Evolutionary conservation across 352 stramenopile genomes (phyloP), one percentile per base, ranked within the genome.

Genomic region (Phytophthora citricola): DNA sequence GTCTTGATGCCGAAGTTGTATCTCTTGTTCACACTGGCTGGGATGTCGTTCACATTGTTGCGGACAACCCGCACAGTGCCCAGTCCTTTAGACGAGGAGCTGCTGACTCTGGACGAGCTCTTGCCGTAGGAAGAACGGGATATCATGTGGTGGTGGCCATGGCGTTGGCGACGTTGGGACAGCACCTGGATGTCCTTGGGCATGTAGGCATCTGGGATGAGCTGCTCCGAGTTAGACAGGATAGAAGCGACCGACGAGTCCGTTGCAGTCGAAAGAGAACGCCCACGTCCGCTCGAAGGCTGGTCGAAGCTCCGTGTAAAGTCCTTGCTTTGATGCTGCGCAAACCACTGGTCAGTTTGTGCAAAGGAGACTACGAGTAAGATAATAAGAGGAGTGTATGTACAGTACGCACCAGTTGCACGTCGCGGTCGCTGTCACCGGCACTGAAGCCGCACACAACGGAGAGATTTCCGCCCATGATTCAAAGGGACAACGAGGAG

Each of bases 141-240:
- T 2, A 49, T 20, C 45, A 53, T 57, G 43, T 63, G 57, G 51
- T 74, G 61, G 44, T 66, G 71, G 48, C 69, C 52, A 40, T 63
- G 62, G n/a, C 71, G 59, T 51, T 80, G 75, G 17, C 79, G 73
- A 2, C 77, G 70, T 50, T 87, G 78, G 17, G 78, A 86, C 38
- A 89, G 40, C 45, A 89, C 78, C n/a, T 89, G 78, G 44, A 89
- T 89, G 73, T 89, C 81, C 34, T 83, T 76, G 17, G 81, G 76
- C 77, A 77, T 41, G 47, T 77, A 89, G 43, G 72, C 79, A 24
- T 89, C 81, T 14, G 81, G 81, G 48, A 89, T 79, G n/a, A 89
- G 75, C 17, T 66, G 60, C 47, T 87, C 78, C 46, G 79, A 85
- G 62, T 73, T 81, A n/a, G 78, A 86, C 38, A 89, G 52, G 53